Evolutionary conservation across 2,329 filamentous ascomycete species (phyloP).

Genomic region (Colletotrichum orbiculare): DNA sequence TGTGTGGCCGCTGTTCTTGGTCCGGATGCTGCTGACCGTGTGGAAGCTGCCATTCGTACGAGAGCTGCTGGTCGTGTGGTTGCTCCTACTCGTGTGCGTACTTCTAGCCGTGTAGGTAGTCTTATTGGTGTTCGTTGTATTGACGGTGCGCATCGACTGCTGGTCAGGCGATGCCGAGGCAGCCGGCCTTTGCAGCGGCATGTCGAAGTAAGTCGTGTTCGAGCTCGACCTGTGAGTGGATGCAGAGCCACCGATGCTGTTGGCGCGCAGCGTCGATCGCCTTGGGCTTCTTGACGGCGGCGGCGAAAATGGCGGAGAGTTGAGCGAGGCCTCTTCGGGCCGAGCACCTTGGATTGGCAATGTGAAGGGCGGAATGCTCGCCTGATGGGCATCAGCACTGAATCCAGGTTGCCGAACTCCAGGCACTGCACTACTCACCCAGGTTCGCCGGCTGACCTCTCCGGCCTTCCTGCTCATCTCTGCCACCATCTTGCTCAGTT

Average conservation of each 20-base stretch:
- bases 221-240: slow-evolving; percentile 34
- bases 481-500: slow-evolving; percentile 80
- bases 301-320: slow-evolving; percentile 41
- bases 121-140: slow-evolving; percentile 13
- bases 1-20: slow-evolving; percentile 6
- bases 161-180: slow-evolving; percentile 24
- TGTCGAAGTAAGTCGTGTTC: slow-evolving; percentile 40
- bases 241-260: slow-evolving; percentile 33
- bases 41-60: slow-evolving; percentile 16
- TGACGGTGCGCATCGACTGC: slow-evolving; percentile 20
- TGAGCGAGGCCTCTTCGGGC: slow-evolving; percentile 30
- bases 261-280: slow-evolving; percentile 33
- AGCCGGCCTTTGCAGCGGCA: slow-evolving; percentile 35
- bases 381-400: slow-evolving; percentile 19
- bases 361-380: slow-evolving; percentile 37
- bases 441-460: slow-evolving; percentile 81
- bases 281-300: slow-evolving; percentile 36
- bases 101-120: slow-evolving; percentile 19
- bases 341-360: slow-evolving; percentile 39
- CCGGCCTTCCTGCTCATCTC: slow-evolving; percentile 90
- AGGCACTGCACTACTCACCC: slow-evolving; percentile 61
- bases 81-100: slow-evolving; percentile 28
- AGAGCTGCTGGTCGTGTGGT: slow-evolving; percentile 21
- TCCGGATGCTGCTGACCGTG: slow-evolving; percentile 17
- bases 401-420: background rate